These are phyloP conservation scores for Vigna angularis DNA, from an alignment of 306 rosid genomes.

Conservation along the genomic window DNA sequence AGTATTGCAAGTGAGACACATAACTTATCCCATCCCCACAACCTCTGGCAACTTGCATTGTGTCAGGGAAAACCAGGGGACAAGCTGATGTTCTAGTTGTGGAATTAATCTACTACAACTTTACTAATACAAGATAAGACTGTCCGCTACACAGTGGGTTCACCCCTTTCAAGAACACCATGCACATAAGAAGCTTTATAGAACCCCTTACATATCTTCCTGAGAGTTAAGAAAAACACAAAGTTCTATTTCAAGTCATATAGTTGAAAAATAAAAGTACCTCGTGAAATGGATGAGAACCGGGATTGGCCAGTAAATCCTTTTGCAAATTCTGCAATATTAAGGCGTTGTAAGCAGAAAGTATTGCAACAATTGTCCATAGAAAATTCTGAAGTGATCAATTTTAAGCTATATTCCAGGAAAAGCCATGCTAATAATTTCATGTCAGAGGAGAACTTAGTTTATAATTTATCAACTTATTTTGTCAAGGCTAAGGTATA, in stretches of 20 bases:
- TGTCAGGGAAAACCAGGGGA: conserved; percentile 81
- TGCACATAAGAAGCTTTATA: neutral
- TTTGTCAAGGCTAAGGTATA: neutral
- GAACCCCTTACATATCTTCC: neutral
- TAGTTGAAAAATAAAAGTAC: conserved; percentile 49
- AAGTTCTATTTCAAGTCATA: conserved; percentile 19
- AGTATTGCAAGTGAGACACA: conserved; percentile 64
- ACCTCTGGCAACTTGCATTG: conserved; percentile 64
- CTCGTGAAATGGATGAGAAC: conserved; percentile 87
- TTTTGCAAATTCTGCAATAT: conserved; percentile 77
- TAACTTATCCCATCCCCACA: conserved; percentile 74
- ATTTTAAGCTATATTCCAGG: neutral
- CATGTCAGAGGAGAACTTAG: neutral
- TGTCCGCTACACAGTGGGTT: neutral
- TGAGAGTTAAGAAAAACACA: conserved; percentile 4
- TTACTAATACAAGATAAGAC: neutral
- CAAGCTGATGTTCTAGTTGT: conserved; percentile 56
- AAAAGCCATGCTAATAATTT: neutral
- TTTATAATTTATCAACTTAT: neutral
- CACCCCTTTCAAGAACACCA: neutral
- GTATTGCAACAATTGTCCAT: neutral
- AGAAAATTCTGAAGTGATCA: conserved; percentile 8
- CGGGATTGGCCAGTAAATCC: conserved; percentile 68
- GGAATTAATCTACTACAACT: neutral
- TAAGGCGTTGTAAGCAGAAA: conserved; percentile 27